These are phyloP conservation scores for Micromonas commoda DNA, from an alignment of 139 green algal genomes.

Conservation along the genomic window DNA sequence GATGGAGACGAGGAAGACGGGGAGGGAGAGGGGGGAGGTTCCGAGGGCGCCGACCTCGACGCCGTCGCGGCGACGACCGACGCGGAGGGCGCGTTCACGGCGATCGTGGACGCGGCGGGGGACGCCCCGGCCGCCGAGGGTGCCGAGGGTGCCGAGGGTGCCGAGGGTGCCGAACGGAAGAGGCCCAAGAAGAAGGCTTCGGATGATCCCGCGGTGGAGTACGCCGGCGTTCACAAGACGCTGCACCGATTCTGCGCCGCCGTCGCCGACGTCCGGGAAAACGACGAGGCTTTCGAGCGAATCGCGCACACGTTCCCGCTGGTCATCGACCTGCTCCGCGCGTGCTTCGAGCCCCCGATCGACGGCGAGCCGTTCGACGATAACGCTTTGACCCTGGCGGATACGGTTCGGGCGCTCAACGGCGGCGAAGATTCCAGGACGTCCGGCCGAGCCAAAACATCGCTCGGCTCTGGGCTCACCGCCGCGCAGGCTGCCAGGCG, in stretches of 20 bases:
- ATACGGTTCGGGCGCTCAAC: background rate
- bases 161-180: background rate
- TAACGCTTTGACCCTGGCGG: no score
- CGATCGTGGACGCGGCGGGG: background rate
- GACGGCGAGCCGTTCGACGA: background rate
- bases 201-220: background rate
- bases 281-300: background rate
- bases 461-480: background rate
- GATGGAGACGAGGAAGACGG: background rate
- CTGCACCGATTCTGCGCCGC: conserved; percentile 1
- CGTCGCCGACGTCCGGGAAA: background rate
- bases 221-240: background rate
- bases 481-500: no score
- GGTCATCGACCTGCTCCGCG: background rate
- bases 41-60: background rate
- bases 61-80: background rate
- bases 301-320: background rate
- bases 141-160: background rate
- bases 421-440: background rate
- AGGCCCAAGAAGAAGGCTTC: background rate
- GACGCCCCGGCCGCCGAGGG: background rate
- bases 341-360: background rate
- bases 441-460: background rate
- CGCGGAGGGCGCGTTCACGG: background rate
- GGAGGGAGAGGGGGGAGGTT: no score